Evolutionary conservation across 139 green algal species (phyloP).

Genomic region (Picochlorum sp.): DNA sequence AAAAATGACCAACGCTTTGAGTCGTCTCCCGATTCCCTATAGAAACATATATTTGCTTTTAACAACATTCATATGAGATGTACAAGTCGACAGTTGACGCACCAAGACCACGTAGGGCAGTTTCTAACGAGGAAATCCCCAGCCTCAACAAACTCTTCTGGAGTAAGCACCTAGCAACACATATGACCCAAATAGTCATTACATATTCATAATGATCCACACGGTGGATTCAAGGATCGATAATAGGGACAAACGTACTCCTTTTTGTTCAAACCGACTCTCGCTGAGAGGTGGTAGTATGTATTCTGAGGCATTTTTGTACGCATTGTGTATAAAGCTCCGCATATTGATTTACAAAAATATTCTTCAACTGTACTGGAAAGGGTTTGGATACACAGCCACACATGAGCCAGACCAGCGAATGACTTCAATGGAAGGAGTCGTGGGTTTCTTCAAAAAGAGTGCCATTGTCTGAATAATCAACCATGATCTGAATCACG

Average conservation of each 20-base stretch:
- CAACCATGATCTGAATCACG: conserved; percentile 10
- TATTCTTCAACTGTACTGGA: not conserved
- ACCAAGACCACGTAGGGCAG: conserved; percentile 83
- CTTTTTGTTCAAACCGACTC: conserved; percentile 39
- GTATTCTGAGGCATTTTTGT: conserved; percentile 35
- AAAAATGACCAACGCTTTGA: conserved; percentile 56
- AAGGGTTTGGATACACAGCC: no score
- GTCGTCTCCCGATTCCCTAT: conserved; percentile 65
- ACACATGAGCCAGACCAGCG: not conserved
- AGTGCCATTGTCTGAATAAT: conserved; percentile 10
- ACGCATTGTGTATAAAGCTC: conserved; percentile 12
- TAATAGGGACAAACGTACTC: conserved; percentile 22
- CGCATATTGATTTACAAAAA: not conserved
- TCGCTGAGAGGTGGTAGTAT: conserved; percentile 25
- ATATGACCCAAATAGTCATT: not conserved
- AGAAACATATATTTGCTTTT: not conserved
- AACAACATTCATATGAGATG: no score
- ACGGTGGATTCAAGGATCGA: not conserved
- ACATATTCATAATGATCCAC: not conserved
- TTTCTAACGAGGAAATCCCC: conserved; percentile 75
- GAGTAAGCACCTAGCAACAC: conserved; percentile 66
- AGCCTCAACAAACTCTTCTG: conserved; percentile 72
- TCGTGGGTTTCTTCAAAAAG: conserved; percentile 13
- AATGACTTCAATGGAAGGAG: conserved; percentile 4
- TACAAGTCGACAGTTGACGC: not conserved